A percentile compares a stretch with the other conserved stretches of the same genome.
phyloP scores from a whole-genome alignment of 345 rosid species.

The Chamaenerion angustifolium region DNA sequence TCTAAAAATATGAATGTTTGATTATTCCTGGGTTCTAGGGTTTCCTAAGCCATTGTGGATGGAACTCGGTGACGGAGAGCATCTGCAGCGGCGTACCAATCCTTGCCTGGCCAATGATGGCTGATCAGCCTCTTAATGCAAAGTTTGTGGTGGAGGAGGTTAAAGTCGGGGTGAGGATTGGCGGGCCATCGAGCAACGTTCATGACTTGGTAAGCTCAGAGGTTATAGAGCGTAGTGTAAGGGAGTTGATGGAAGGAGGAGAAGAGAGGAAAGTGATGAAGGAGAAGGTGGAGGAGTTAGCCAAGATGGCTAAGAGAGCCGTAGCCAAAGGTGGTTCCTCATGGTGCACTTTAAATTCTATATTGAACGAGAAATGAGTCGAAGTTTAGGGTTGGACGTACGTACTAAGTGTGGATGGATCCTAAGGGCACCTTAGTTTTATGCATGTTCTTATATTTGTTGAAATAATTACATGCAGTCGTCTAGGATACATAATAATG shows the following conservation, averaged over 20 bases:
- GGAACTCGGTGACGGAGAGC: constrained; percentile 71
- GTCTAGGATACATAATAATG: too few relatives aligned
- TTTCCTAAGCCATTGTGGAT: constrained; percentile 72
- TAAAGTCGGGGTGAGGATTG: constrained; percentile 43
- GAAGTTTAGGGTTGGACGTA: too few relatives aligned
- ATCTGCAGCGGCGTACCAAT: constrained; percentile 62
- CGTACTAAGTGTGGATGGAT: too few relatives aligned
- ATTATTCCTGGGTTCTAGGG: constrained; percentile 16
- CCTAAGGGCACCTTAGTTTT: too few relatives aligned
- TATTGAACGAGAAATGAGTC: constrained; percentile 16
- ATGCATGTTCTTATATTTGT: too few relatives aligned
- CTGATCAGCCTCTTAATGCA: constrained; percentile 58
- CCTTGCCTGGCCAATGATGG: constrained; percentile 72
- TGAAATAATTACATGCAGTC: too few relatives aligned
- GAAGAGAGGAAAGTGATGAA: constrained; percentile 32
- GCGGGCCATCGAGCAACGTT: constrained; percentile 23
- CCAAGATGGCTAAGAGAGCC: constrained; percentile 37
- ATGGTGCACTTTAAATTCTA: constrained; percentile 32
- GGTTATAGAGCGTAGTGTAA: constrained; percentile 30
- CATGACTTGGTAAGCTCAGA: constrained; percentile 35
- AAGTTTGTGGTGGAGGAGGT: constrained; percentile 54
- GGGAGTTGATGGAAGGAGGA: constrained; percentile 58
- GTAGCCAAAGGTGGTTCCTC: constrained; percentile 52
- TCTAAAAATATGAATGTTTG: too few relatives aligned
- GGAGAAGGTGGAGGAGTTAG: constrained; percentile 25